Percentiles rank a stretch among this genome's conserved stretches.
phyloP scores from a whole-genome alignment of 225 moss, liverwort and hornwort genomes.

The Neckera pumila region DNA sequence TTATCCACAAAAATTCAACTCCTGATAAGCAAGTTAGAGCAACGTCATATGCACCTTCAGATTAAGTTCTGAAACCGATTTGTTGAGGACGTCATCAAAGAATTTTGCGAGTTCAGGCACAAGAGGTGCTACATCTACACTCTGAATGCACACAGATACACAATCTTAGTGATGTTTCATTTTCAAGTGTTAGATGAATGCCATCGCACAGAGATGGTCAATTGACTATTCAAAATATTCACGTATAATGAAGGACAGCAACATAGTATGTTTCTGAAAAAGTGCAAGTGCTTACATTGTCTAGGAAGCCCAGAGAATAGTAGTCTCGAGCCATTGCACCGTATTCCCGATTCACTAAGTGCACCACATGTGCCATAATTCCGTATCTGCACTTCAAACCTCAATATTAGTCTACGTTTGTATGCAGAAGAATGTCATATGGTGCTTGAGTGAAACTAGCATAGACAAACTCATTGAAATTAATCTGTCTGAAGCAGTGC shows the following conservation, averaged over 20 bases:
- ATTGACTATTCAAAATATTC: background rate
- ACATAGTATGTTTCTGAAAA: background rate
- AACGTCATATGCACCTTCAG: conserved; percentile 29
- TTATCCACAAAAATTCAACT: background rate
- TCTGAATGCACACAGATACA: conserved; percentile 17
- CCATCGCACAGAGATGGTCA: background rate
- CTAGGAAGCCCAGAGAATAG: conserved; percentile 49
- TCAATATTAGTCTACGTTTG: background rate
- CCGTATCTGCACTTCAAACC: conserved; percentile 36
- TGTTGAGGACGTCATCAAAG: conserved; percentile 57
- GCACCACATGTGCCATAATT: conserved; percentile 65
- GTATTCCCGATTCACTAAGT: conserved; percentile 66
- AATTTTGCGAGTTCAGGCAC: conserved; percentile 54
- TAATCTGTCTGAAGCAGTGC: background rate
- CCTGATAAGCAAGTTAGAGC: background rate
- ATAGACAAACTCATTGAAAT: background rate
- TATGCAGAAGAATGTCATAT: background rate
- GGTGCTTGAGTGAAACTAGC: background rate
- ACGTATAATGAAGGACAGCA: background rate
- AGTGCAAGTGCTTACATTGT: conserved; percentile 11
- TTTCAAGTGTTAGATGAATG: background rate
- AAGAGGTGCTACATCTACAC: conserved; percentile 53
- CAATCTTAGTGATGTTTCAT: background rate
- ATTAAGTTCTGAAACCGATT: conserved; percentile 61
- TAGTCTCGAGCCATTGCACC: conserved; percentile 64